Base-by-base conservation (phyloP, 192 early-diverging fungal species). In the Coemansia asiatica region DNA sequence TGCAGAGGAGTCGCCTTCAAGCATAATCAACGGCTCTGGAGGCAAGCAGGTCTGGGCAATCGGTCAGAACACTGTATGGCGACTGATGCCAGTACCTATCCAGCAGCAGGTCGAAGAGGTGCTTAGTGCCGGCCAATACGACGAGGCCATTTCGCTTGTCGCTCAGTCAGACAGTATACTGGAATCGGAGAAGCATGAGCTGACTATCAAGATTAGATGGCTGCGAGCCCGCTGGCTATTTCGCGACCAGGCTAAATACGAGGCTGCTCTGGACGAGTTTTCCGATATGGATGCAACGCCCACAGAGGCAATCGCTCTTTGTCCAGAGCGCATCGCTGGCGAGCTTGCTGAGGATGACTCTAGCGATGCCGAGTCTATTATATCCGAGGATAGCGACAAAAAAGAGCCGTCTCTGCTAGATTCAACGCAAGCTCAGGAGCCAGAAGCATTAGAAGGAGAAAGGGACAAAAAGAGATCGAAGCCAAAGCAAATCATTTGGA, bases 21-120 rank as follows among this genome's bases (percentile, higher is more conserved):
- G 64, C 2, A 60, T 77, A 16, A 77, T 83, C n/a, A 79, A 88
- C 36, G 81, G 89, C 38, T 82, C 87, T 49, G 85, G 87, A 68
- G 91, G 91, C 33, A 91, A 91, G 63, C 85, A 89, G 22, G 82
- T 92, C 16, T 92, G 90, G 72, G 86, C 90, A 25, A 76, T 89
- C 18, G 90, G 86, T 28, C 50, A 71, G 23, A 83, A 81, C 29
- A 88, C 87, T 33, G 85, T 90, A n/a, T 92, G 89, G 87, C 86
- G 90, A 10, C 81, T 92, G 8, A 86, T 87, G 28, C 87, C 91
- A 0, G 65, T 72, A 6, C 64, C 75, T 6, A 75, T 71, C 28
- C 69, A 67, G 68, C 53, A 69, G 48, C 84, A 91, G 79, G 87
- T 92, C 36, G 91, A 90, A 51, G 87, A 90, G 29, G 72, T 92